Percentiles rank a stretch among this genome's conserved stretches.
Conservation (phyloP, 2,329 filamentous ascomycete species). For the Leptodontidium sp. region DNA sequence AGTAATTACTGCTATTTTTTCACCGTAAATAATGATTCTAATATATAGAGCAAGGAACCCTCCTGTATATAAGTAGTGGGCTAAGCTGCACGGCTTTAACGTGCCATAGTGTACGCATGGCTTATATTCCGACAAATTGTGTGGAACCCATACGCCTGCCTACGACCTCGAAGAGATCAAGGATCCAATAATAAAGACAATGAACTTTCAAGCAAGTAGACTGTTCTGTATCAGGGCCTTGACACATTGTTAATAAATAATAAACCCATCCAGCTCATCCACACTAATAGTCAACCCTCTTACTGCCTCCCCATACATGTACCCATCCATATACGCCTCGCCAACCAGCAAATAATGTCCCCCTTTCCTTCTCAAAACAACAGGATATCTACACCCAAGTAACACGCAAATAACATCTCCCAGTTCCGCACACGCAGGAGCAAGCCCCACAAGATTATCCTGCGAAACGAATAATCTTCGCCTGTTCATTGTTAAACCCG, state of each 20-base stretch:
- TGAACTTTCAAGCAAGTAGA: too few species aligned
- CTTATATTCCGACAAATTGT: too few species aligned
- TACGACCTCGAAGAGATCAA: too few species aligned
- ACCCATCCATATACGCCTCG: conserved; percentile 42
- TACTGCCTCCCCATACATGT: conserved; percentile 43
- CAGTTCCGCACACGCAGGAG: conserved; percentile 30
- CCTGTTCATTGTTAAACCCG: conserved; percentile 39
- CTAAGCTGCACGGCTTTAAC: too few species aligned
- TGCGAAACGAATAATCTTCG: conserved; percentile 35
- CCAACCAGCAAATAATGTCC: conserved; percentile 38
- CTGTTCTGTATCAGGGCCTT: too few species aligned
- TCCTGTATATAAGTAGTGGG: too few species aligned
- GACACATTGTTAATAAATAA: conserved; percentile 35
- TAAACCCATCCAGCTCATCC: conserved; percentile 29
- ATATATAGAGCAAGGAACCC: too few species aligned
- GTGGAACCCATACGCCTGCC: too few species aligned
- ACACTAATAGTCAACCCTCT: conserved; percentile 25
- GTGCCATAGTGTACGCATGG: too few species aligned
- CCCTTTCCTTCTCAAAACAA: conserved; percentile 35
- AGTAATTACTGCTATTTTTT: too few species aligned
- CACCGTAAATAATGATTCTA: too few species aligned
- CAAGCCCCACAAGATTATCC: conserved; percentile 34
- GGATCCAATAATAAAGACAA: too few species aligned
- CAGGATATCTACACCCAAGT: conserved; percentile 41
- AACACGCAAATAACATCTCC: conserved; percentile 41